phyloP scores from a whole-genome alignment of 202 grass and related monocot species.

The Schoenoplectus tabernaemontani region DNA sequence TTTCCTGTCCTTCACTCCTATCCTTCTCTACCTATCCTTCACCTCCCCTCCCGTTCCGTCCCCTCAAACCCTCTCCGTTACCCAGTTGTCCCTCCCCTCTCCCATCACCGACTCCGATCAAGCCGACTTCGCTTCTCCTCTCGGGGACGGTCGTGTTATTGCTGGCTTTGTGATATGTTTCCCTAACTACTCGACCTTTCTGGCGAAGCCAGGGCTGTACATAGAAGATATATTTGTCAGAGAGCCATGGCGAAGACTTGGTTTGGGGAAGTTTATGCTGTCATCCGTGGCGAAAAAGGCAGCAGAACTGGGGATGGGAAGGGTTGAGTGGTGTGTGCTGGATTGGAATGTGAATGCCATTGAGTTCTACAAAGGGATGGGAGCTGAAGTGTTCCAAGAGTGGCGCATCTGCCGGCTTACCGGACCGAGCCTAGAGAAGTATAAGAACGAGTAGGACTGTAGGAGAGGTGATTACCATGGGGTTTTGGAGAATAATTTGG shows the following conservation, averaged over 20 bases:
- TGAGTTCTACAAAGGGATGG: constrained; percentile 82
- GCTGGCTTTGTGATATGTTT: constrained; percentile 61
- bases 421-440: constrained; percentile 42
- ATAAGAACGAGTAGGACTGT: constrained; percentile 57
- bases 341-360: constrained; percentile 90
- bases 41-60: background rate
- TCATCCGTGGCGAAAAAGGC: constrained; percentile 60
- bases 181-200: constrained; percentile 67
- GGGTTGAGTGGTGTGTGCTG: constrained; percentile 82
- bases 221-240: constrained; percentile 76
- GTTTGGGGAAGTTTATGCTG: constrained; percentile 72
- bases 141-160: constrained; percentile 23
- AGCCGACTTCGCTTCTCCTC: constrained; percentile 35
- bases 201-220: constrained; percentile 55
- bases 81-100: constrained; percentile 28
- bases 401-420: constrained; percentile 84
- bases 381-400: constrained; percentile 72
- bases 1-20: constrained; percentile 49
- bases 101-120: constrained; percentile 35
- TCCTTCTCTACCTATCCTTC: constrained; percentile 45
- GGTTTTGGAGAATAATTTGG: constrained; percentile 38
- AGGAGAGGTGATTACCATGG: constrained; percentile 34
- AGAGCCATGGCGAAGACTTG: constrained; percentile 65
- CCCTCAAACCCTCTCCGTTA: constrained; percentile 25
- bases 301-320: constrained; percentile 59